phyloP scores from a whole-genome alignment of 352 stramenopile genomes.

The Globisporangium solare region DNA sequence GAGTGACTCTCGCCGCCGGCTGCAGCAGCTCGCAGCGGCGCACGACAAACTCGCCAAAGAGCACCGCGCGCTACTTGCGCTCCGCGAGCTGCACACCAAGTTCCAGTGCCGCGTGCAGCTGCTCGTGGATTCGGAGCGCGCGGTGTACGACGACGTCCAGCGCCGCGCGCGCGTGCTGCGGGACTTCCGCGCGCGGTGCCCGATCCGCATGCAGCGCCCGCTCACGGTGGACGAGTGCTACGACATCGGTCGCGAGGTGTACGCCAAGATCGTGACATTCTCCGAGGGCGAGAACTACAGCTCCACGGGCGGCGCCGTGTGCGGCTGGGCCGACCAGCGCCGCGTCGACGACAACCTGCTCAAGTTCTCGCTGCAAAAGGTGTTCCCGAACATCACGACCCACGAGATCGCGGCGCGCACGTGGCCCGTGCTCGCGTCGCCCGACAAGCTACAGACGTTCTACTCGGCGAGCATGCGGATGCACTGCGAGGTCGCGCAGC shows the following conservation, averaged over 20 bases:
- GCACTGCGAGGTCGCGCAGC: conserved; percentile 24
- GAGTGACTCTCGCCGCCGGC: not conserved
- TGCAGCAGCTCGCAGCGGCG: conserved; percentile 19
- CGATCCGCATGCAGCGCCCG: conserved; percentile 18
- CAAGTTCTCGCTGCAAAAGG: conserved; percentile 29
- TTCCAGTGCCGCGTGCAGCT: conserved; percentile 29
- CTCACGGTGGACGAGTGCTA: conserved; percentile 27
- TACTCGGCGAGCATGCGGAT: conserved; percentile 33
- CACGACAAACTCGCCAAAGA: conserved; percentile 20
- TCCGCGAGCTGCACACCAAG: conserved; percentile 15
- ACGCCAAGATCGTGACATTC: conserved; percentile 24
- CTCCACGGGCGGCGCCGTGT: conserved; percentile 21
- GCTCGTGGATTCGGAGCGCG: conserved; percentile 11
- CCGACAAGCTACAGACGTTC: conserved; percentile 15
- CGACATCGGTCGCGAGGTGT: conserved; percentile 21
- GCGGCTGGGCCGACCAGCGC: conserved; percentile 28
- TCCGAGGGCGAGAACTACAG: conserved; percentile 16
- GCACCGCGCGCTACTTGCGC: conserved; percentile 17
- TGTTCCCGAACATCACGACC: conserved; percentile 14
- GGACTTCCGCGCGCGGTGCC: conserved; percentile 3
- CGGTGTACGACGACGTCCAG: not conserved
- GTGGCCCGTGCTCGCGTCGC: conserved; percentile 24
- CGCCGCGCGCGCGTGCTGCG: conserved; percentile 5
- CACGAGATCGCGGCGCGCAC: conserved; percentile 16
- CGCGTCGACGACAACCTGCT: conserved; percentile 26